Conservation (phyloP, 768 basidiomycete species). For the Kondoa malvinella region DNA sequence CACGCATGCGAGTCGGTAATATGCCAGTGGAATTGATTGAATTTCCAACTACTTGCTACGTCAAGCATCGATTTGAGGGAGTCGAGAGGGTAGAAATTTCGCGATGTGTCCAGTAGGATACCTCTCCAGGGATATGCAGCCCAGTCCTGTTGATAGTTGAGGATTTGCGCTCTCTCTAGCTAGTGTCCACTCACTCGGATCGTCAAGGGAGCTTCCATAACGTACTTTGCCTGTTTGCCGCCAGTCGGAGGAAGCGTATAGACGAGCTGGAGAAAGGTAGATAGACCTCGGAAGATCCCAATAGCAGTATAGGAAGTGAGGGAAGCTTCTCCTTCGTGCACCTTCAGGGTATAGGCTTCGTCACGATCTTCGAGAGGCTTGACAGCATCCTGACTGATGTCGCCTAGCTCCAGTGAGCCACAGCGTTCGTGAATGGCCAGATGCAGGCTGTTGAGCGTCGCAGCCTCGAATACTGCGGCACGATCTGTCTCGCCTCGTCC, state of each 20-base stretch:
- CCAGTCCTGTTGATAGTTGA: too few species aligned
- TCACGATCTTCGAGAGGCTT: conserved; percentile 37
- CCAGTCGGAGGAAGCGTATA: conserved; percentile 30
- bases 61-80: conserved; percentile 15
- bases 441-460: neutral
- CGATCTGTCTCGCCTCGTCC: neutral
- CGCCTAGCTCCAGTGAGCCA: neutral
- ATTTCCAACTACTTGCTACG: neutral
- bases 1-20: conserved; percentile 51
- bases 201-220: neutral
- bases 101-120: conserved; percentile 61
- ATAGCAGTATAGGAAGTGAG: conserved; percentile 46
- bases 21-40: conserved; percentile 64
- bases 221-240: neutral
- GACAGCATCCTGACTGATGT: neutral
- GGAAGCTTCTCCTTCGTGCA: conserved; percentile 41
- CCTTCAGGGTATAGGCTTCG: conserved; percentile 45
- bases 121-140: conserved; percentile 36
- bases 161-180: conserved; percentile 6
- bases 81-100: conserved; percentile 42
- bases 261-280: conserved; percentile 59
- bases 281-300: conserved; percentile 53
- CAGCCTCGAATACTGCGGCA: neutral
- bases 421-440: neutral
- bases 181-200: conserved; percentile 7